These are phyloP conservation scores for Hemileccinum impolitum DNA, from an alignment of 768 basidiomycete species.

Conservation along the genomic window DNA sequence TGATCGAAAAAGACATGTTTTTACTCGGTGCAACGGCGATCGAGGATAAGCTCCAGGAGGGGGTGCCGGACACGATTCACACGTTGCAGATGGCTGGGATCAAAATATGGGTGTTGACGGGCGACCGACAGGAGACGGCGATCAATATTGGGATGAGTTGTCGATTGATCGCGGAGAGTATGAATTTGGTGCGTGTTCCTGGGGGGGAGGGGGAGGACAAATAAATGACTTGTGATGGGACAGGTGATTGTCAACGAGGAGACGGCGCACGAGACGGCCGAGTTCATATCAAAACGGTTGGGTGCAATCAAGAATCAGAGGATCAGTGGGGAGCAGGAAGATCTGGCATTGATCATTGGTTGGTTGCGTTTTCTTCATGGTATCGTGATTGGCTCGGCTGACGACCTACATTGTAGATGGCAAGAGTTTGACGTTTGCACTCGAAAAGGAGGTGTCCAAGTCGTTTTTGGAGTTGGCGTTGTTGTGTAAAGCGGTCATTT, in stretches of 20 bases:
- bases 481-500: slow-evolving; percentile 98
- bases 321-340: slow-evolving; percentile 88
- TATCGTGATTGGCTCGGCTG: background rate
- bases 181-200: slow-evolving; percentile 75
- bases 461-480: slow-evolving; percentile 92
- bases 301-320: slow-evolving; percentile 92
- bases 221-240: background rate
- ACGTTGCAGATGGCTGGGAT: slow-evolving; percentile 98
- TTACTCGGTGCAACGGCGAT: slow-evolving; percentile 96
- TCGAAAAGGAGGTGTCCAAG: slow-evolving; percentile 90
- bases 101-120: slow-evolving; percentile 99
- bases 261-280: slow-evolving; percentile 72
- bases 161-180: slow-evolving; percentile 93
- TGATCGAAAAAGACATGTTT: slow-evolving; percentile 93
- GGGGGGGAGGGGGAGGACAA: background rate
- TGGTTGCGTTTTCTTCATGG: background rate
- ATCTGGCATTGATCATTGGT: slow-evolving; percentile 93
- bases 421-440: slow-evolving; percentile 87
- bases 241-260: slow-evolving; percentile 96
- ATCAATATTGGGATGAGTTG: slow-evolving; percentile 99
- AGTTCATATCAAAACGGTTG: slow-evolving; percentile 85
- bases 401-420: slow-evolving; percentile 57
- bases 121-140: slow-evolving; percentile 97
- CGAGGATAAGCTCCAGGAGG: slow-evolving; percentile 98
- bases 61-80: slow-evolving; percentile 97